Base-by-base conservation (phyloP, 2,329 filamentous ascomycete species). In the Chaetomiaceae sp. region DNA sequence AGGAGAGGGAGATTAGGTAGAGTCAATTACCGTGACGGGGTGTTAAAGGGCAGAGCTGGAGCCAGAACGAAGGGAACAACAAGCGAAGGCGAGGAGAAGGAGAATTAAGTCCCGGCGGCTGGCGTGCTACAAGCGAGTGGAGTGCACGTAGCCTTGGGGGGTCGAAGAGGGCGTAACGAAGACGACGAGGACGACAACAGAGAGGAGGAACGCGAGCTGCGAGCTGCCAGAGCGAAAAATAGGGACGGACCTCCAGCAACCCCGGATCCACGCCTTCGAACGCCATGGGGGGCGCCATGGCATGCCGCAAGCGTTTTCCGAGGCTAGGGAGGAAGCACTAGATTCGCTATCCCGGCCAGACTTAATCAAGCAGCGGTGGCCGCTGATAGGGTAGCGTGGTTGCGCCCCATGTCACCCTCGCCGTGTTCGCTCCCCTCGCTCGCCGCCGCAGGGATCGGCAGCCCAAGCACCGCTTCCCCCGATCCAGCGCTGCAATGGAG, bases 91-190 rank as follows among this genome's bases (percentile, higher is more conserved):
- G 18, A 48, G 47, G 18, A 48, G 47, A 53, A 53, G n/a, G 22
- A 34, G 12, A 44, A 46, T 39, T 22, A 42, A 38, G 27, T n/a
- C 30, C 42, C 18, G 34, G 30, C 20, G 37, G 26, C 30, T 11
- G 32, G 29, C 20, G 48, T 51, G 48, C 44, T 48, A 39, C n/a
- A 45, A 56, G 47, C 54, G 55, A 57, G 50, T 47, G 55, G n/a
- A 47, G 42, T 47, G 50, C 45, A 54, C 50, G 33, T 36, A 44
- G 45, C 34, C 42, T 43, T 48, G 48, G 35, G 20, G 38, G 37
- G 35, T 48, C 33, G 26, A 44, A 35, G 41, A 32, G 33, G 43
- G 36, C 34, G 27, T 5, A 24, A 47, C 34, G 26, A 44, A 35
- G 41, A 27, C 33, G 43, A 34, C 34, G 27, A 37, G 41, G 34